Evolutionary conservation across 1,284 basidiomycete genomes (phyloP).

Genomic region (Phellinidium pouzarii): DNA sequence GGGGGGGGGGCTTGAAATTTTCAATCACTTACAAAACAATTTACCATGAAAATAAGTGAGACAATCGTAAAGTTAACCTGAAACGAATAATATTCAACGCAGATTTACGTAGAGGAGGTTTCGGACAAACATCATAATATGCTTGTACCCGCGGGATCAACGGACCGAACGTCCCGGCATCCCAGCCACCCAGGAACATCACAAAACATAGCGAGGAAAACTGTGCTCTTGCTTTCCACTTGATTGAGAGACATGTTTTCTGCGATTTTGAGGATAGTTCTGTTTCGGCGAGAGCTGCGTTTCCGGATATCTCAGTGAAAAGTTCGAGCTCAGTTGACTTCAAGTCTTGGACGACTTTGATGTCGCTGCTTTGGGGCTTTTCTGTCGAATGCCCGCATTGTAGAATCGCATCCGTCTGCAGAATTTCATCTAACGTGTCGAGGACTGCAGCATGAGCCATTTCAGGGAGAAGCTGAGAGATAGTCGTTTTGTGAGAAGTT

Average conservation of each 20-base stretch:
- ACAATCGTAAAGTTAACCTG: conserved; percentile 17
- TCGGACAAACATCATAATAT: conserved; percentile 12
- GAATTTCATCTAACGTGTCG: no score
- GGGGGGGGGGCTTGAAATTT: not conserved
- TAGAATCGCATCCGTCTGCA: not conserved
- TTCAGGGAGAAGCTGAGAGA: no score
- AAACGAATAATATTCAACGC: not conserved
- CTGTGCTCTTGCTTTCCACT: conserved; percentile 14
- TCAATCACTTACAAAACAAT: conserved; percentile 15
- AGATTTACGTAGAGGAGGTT: not conserved
- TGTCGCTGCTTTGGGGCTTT: not conserved
- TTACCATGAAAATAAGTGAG: conserved; percentile 16
- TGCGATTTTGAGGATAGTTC: not conserved
- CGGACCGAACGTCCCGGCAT: conserved; percentile 13
- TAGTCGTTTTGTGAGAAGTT: no score
- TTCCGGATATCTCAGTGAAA: not conserved
- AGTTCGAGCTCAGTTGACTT: not conserved
- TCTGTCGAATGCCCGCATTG: not conserved
- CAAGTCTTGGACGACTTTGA: not conserved
- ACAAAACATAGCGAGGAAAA: conserved; percentile 14
- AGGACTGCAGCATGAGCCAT: no score
- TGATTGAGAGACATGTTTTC: not conserved
- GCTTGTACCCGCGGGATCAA: conserved; percentile 16
- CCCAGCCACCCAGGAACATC: conserved; percentile 17
- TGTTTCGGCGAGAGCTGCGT: not conserved